A percentile compares a stretch with the other conserved stretches of the same genome.
Evolutionary conservation across 441 rosid species (phyloP).

Genomic region (Croton laevigatus): DNA sequence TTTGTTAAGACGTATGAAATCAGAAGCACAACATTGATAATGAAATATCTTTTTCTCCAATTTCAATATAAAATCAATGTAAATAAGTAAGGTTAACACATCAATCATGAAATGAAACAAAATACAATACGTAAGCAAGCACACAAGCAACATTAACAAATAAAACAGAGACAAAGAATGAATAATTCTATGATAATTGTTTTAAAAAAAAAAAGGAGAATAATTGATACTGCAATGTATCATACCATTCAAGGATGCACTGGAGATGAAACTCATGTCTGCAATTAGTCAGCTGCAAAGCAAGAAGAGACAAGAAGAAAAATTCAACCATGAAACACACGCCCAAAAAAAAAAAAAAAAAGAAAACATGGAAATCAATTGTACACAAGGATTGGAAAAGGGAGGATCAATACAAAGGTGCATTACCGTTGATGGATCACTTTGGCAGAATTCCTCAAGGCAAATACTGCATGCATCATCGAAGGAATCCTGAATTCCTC

Average conservation of each 20-base stretch:
- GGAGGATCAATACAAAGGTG: neutral
- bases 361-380: neutral
- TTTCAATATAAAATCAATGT: neutral
- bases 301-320: neutral
- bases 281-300: conserved; percentile 72
- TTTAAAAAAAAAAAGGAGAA: neutral
- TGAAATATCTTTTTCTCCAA: neutral
- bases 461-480: conserved; percentile 97
- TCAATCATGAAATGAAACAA: neutral
- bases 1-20: neutral
- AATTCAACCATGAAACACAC: neutral
- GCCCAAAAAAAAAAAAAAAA: neutral
- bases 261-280: conserved; percentile 96
- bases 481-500: conserved; percentile 88
- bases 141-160: neutral
- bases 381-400: neutral
- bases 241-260: conserved; percentile 91
- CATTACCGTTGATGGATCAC: conserved; percentile 77
- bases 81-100: neutral
- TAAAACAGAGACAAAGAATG: neutral
- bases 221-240: neutral
- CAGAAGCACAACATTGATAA: neutral
- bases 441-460: conserved; percentile 73
- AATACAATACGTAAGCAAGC: neutral
- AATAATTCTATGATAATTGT: neutral